A percentile compares a stretch with the other conserved stretches of the same genome.
These are phyloP conservation scores for Ascochyta koolunga DNA, from an alignment of 2,329 filamentous ascomycete genomes.

Conservation along the genomic window DNA sequence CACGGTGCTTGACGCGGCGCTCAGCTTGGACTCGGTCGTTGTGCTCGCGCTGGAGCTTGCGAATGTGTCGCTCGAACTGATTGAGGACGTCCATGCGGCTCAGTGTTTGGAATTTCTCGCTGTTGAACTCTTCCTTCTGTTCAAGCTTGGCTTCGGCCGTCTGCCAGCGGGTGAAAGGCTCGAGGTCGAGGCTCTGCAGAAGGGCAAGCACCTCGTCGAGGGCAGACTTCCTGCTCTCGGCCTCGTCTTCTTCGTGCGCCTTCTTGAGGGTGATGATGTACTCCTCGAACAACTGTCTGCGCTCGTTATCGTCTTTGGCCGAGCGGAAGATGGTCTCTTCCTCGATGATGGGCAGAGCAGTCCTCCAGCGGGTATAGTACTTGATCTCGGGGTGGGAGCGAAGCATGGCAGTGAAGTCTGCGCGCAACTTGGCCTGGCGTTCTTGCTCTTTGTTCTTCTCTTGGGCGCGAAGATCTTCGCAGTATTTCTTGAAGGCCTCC, in stretches of 20 bases:
- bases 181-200: constrained; percentile 78
- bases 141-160: constrained; percentile 85
- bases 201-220: constrained; percentile 83
- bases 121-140: constrained; percentile 75
- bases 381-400: constrained; percentile 96
- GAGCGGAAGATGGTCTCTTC: constrained; percentile 95
- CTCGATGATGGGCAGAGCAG: constrained; percentile 90
- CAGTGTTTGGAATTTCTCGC: constrained; percentile 81
- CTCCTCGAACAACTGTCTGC: constrained; percentile 89
- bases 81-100: constrained; percentile 89
- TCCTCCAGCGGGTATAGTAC: constrained; percentile 97
- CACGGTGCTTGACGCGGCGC: constrained; percentile 78
- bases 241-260: constrained; percentile 76
- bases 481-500: constrained; percentile 92
- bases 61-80: constrained; percentile 94
- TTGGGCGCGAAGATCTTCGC: constrained; percentile 83
- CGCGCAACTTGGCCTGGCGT: constrained; percentile 85
- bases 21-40: constrained; percentile 90
- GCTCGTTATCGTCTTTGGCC: constrained; percentile 84
- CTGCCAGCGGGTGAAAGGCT: constrained; percentile 93
- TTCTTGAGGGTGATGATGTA: constrained; percentile 88
- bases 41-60: constrained; percentile 84
- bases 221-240: constrained; percentile 74
- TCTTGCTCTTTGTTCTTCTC: constrained; percentile 96
- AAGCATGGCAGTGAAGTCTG: constrained; percentile 95